Evolutionary conservation across 1,284 basidiomycete genomes (phyloP).

Genomic region (Leccinum subrobustum): DNA sequence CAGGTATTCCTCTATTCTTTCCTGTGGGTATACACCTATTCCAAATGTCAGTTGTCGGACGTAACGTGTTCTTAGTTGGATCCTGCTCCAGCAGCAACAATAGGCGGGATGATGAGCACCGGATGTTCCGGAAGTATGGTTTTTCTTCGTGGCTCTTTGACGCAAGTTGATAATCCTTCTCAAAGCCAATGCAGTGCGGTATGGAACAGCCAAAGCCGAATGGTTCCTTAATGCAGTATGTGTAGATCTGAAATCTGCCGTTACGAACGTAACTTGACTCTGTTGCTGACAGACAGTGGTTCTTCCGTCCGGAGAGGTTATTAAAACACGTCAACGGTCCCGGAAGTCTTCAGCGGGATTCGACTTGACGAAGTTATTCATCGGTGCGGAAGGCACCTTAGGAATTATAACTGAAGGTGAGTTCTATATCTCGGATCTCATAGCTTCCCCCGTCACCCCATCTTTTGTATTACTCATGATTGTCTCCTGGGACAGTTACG

Average conservation of each 20-base stretch:
- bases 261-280: not conserved
- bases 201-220: slow-evolving; percentile 83
- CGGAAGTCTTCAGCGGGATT: slow-evolving; percentile 91
- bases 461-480: not conserved
- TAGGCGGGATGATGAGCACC: slow-evolving; percentile 91
- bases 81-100: slow-evolving; percentile 76
- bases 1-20: slow-evolving; percentile 81
- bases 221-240: slow-evolving; percentile 80
- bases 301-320: slow-evolving; percentile 86
- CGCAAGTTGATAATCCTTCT: not conserved
- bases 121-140: slow-evolving; percentile 74
- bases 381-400: slow-evolving; percentile 92
- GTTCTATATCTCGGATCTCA: slow-evolving; percentile 2
- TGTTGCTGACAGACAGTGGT: slow-evolving; percentile 69
- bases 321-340: slow-evolving; percentile 86
- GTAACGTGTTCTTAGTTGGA: slow-evolving; percentile 53
- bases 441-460: not conserved
- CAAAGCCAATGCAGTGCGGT: slow-evolving; percentile 83
- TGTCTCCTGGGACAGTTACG: slow-evolving; percentile 50
- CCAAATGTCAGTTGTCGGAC: not conserved
- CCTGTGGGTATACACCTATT: slow-evolving; percentile 53
- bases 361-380: slow-evolving; percentile 89
- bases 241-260: not conserved
- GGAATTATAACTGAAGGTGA: slow-evolving; percentile 89
- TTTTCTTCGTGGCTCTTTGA: slow-evolving; percentile 1